Evolutionary conservation across 2,329 filamentous ascomycete species (phyloP).

Genomic region (Pyrenochaeta sp.): DNA sequence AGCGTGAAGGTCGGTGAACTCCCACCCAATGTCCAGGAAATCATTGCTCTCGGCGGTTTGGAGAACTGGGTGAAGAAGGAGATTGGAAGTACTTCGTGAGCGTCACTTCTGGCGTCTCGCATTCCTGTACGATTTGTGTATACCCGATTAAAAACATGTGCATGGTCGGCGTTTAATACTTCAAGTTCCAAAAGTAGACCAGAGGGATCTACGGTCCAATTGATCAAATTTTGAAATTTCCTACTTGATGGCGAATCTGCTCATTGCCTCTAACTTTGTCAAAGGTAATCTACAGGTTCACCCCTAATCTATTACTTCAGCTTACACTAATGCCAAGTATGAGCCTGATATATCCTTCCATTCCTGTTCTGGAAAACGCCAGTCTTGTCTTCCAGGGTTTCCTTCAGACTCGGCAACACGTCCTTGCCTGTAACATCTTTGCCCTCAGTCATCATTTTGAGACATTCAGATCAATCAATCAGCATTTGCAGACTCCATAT

Average conservation of each 20-base stretch:
- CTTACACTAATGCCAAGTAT: constrained; percentile 38
- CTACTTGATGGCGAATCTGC: not conserved
- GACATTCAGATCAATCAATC: no score
- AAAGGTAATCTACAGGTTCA: constrained; percentile 29
- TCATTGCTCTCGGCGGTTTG: constrained; percentile 69
- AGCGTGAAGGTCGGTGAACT: constrained; percentile 83
- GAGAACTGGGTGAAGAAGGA: constrained; percentile 84
- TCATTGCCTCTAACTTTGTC: constrained; percentile 2
- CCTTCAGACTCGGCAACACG: constrained; percentile 47
- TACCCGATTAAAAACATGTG: constrained; percentile 24
- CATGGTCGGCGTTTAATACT: constrained; percentile 17
- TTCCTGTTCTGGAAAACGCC: no score
- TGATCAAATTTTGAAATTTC: not conserved
- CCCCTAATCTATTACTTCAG: constrained; percentile 29
- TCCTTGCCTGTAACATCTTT: constrained; percentile 48
- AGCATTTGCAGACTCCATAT: no score
- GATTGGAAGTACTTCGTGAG: constrained; percentile 56
- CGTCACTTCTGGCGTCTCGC: not conserved
- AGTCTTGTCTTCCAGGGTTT: constrained; percentile 45
- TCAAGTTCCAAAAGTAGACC: not conserved
- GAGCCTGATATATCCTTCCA: constrained; percentile 25
- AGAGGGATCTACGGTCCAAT: not conserved
- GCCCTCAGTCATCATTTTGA: constrained; percentile 37
- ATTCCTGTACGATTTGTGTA: constrained; percentile 21
- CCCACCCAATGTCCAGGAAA: constrained; percentile 81